Conservation (phyloP, 352 stramenopile genomes). For the Phytophthora melonis region DNA sequence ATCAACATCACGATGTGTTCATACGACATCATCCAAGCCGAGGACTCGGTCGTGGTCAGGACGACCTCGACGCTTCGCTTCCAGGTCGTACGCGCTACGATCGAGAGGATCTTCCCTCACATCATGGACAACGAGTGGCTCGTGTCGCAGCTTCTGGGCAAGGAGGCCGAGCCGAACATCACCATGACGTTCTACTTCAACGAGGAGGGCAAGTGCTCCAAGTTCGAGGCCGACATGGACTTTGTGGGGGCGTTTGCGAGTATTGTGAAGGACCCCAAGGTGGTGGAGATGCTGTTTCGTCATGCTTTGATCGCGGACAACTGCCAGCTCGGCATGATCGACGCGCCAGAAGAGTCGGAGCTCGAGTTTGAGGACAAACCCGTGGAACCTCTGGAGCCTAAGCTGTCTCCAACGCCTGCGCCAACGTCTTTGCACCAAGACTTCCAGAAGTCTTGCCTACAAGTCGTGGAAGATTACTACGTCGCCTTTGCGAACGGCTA, state of each 20-base stretch:
- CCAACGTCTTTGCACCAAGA: background rate
- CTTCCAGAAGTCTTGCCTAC: background rate
- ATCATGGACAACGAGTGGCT: slow-evolving; percentile 39
- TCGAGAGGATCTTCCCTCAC: slow-evolving; percentile 18
- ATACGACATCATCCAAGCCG: slow-evolving; percentile 23
- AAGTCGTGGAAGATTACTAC: slow-evolving; percentile 7
- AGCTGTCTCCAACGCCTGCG: too few species aligned
- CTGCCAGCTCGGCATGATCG: slow-evolving; percentile 31
- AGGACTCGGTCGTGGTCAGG: slow-evolving; percentile 11
- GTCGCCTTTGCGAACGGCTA: slow-evolving; percentile 9
- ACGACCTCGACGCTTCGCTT: slow-evolving; percentile 3
- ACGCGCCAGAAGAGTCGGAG: slow-evolving; percentile 1
- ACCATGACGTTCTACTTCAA: slow-evolving; percentile 45
- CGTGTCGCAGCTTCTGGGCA: slow-evolving; percentile 40
- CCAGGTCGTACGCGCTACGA: slow-evolving; percentile 7
- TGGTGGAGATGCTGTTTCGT: slow-evolving; percentile 34
- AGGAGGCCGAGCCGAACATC: slow-evolving; percentile 24
- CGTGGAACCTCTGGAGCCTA: background rate
- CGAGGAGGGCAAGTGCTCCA: slow-evolving; percentile 16
- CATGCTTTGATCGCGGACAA: slow-evolving; percentile 39
- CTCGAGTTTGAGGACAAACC: background rate
- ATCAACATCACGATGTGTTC: slow-evolving; percentile 34
- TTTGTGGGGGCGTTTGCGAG: slow-evolving; percentile 40
- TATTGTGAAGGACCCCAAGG: slow-evolving; percentile 32
- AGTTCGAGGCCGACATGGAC: slow-evolving; percentile 33